phyloP scores from a whole-genome alignment of 148 eudicot genomes.

The Rhododendron molle region DNA sequence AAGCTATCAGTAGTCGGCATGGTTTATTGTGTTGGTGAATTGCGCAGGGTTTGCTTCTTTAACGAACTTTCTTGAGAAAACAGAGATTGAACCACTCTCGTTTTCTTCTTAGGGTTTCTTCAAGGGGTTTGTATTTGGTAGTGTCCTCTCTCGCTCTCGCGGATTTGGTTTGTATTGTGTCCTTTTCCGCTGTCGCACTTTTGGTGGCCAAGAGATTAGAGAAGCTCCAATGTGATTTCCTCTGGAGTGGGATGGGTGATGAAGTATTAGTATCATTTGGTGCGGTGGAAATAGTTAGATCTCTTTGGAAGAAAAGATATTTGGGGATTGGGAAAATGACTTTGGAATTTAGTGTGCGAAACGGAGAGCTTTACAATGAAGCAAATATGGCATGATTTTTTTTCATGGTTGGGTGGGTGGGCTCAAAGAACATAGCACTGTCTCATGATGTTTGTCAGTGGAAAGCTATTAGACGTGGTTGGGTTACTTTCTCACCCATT shows the following conservation, averaged over 20 bases:
- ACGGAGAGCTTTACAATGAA: neutral
- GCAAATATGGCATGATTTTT: neutral
- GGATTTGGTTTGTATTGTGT: neutral
- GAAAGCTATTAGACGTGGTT: neutral
- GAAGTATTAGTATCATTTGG: neutral
- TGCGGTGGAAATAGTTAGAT: neutral
- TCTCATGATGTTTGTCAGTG: neutral
- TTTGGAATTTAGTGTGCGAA: neutral
- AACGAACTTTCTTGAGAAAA: neutral
- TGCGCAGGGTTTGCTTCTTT: neutral
- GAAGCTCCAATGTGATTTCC: neutral
- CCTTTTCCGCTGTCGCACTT: neutral
- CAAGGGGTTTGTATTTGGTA: neutral
- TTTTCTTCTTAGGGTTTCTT: neutral
- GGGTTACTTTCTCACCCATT: neutral
- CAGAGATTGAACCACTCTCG: neutral
- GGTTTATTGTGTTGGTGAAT: neutral
- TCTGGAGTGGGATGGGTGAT: neutral
- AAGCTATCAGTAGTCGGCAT: neutral
- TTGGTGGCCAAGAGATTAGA: neutral
- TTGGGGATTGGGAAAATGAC: neutral
- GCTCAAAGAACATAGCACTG: neutral
- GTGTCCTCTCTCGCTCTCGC: neutral
- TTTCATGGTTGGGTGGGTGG: neutral
- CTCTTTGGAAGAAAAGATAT: neutral